A percentile compares a stretch with the other conserved stretches of the same genome.
Conservation (phyloP, 768 basidiomycete species). For the Calocybe indica region DNA sequence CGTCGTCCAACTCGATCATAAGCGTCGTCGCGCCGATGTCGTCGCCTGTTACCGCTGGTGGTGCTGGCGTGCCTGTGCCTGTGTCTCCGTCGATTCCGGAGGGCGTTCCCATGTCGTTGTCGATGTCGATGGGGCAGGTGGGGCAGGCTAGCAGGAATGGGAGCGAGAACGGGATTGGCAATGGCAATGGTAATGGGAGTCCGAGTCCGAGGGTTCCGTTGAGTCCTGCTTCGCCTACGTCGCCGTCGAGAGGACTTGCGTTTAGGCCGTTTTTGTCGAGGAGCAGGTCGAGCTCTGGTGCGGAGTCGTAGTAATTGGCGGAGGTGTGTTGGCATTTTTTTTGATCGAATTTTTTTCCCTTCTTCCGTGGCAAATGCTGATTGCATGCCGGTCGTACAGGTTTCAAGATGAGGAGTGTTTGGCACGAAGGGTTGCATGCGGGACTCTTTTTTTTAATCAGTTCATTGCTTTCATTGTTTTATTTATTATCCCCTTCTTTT, state of each 20-base stretch:
- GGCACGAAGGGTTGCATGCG: too few relatives aligned
- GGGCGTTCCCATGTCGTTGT: too few relatives aligned
- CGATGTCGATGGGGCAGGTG: too few relatives aligned
- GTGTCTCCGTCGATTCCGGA: too few relatives aligned
- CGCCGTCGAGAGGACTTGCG: constrained; percentile 4
- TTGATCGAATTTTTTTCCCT: too few relatives aligned
- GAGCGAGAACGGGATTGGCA: not conserved
- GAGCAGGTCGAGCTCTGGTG: constrained; percentile 15
- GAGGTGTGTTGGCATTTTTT: too few relatives aligned
- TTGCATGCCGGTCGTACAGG: too few relatives aligned
- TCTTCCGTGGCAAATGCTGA: too few relatives aligned
- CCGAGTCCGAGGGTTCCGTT: constrained; percentile 10
- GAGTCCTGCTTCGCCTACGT: constrained; percentile 5
- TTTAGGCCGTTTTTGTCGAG: constrained; percentile 19
- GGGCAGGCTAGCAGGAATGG: not conserved
- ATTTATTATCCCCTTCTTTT: too few relatives aligned
- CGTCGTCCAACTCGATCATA: constrained; percentile 39
- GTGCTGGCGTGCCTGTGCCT: constrained; percentile 9
- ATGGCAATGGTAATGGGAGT: constrained; percentile 5
- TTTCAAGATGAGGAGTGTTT: too few relatives aligned
- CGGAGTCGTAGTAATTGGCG: constrained; percentile 3
- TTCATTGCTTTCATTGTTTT: too few relatives aligned
- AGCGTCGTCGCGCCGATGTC: constrained; percentile 30
- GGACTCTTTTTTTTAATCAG: too few relatives aligned
- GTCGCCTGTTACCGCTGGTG: constrained; percentile 10